These are phyloP conservation scores for Allomyces javanicus DNA, from an alignment of 192 early-diverging fungal species.

Conservation along the genomic window DNA sequence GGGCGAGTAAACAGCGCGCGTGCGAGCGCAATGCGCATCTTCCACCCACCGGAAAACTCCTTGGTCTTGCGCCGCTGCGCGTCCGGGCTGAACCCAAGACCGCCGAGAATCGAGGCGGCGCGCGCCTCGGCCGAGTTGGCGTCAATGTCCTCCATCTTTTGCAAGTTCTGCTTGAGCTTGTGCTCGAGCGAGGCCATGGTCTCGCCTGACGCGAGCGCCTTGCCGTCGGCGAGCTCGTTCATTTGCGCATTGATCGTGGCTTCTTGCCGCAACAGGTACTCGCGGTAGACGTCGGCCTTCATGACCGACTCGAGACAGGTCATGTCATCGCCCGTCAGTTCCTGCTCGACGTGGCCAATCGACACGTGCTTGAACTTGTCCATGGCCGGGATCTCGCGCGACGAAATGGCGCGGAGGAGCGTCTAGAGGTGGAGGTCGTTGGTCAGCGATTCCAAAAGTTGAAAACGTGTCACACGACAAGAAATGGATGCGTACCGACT, in stretches of 20 bases:
- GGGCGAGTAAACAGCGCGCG: conserved; percentile 94
- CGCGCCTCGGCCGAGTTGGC: conserved; percentile 86
- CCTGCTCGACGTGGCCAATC: conserved; percentile 95
- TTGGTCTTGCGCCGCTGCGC: conserved; percentile 69
- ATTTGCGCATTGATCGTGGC: conserved; percentile 33
- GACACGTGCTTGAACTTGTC: conserved; percentile 73
- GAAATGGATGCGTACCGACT: conserved; percentile 2
- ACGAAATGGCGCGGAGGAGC: conserved; percentile 49
- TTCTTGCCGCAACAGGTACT: conserved; percentile 73
- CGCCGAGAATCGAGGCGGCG: conserved; percentile 84
- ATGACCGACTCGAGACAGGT: conserved; percentile 72
- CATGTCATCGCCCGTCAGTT: conserved; percentile 82
- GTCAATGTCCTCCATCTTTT: conserved; percentile 82
- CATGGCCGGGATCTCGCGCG: conserved; percentile 46
- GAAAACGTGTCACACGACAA: no score
- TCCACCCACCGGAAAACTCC: conserved; percentile 97
- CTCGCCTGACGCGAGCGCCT: conserved; percentile 18
- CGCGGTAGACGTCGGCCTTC: conserved; percentile 81
- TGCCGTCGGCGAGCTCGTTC: conserved; percentile 17
- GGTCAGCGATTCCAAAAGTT: no score
- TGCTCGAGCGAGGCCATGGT: conserved; percentile 24
- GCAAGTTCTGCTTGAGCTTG: conserved; percentile 62
- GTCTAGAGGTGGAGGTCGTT: conserved; percentile 33
- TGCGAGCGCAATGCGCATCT: conserved; percentile 93
- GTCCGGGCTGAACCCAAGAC: conserved; percentile 75